A percentile compares a stretch with the other conserved stretches of the same genome.
These are phyloP conservation scores for Trichoderma gracile DNA, from an alignment of 2,329 filamentous ascomycete species.

Conservation along the genomic window DNA sequence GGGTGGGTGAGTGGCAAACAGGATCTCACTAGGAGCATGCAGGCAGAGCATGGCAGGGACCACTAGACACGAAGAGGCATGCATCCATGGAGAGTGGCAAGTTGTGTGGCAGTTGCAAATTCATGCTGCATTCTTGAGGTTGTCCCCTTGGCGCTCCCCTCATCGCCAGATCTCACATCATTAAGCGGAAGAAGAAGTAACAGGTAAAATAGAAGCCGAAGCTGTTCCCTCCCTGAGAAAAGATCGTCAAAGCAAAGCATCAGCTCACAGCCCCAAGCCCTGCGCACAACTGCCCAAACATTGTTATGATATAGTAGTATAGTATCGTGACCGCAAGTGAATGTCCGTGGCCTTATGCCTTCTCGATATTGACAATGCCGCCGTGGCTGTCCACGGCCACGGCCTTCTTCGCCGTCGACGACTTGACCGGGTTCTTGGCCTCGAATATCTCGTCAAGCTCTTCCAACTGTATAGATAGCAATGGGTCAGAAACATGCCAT, in stretches of 20 bases:
- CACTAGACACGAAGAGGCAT: not conserved
- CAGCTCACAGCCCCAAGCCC: not conserved
- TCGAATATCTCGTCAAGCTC: slow-evolving; percentile 55
- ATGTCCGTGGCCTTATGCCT: slow-evolving; percentile 18
- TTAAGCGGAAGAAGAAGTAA: slow-evolving; percentile 2
- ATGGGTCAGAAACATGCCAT: not conserved
- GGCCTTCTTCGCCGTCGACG: slow-evolving; percentile 45
- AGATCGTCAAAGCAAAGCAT: not conserved
- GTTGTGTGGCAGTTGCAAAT: slow-evolving; percentile 1
- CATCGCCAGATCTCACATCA: not conserved
- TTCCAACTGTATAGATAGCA: slow-evolving; percentile 42
- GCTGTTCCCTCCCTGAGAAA: not conserved
- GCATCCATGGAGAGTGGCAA: not conserved
- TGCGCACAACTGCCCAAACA: not conserved
- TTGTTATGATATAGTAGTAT: not conserved
- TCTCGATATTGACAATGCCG: slow-evolving; percentile 37
- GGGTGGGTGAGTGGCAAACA: slow-evolving; percentile 5
- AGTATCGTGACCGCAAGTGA: not conserved
- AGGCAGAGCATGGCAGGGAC: not conserved
- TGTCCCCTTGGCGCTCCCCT: not conserved
- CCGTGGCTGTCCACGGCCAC: slow-evolving; percentile 41
- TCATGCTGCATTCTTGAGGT: slow-evolving; percentile 4
- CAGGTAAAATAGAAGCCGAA: not conserved
- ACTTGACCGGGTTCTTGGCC: slow-evolving; percentile 47
- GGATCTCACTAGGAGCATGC: not conserved